A percentile compares a stretch with the other conserved stretches of the same genome.
These are phyloP conservation scores for Puccinia horiana DNA, from an alignment of 1,284 basidiomycete species.

Conservation along the genomic window DNA sequence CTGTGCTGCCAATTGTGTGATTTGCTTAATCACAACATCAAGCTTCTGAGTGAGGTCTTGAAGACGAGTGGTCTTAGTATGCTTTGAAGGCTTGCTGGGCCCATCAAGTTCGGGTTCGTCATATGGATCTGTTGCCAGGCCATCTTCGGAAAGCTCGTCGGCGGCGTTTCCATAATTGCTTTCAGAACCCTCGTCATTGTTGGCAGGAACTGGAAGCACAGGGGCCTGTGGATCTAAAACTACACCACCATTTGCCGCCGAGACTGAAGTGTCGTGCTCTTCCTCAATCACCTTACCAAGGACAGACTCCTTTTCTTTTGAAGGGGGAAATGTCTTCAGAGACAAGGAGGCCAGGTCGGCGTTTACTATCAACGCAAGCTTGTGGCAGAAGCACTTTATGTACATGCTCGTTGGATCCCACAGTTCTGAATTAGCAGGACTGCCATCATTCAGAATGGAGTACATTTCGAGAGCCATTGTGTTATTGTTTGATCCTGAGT, in stretches of 20 bases:
- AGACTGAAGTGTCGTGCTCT: background rate
- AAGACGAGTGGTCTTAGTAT: too few species aligned
- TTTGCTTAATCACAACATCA: slow-evolving; percentile 1
- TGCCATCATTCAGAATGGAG: background rate
- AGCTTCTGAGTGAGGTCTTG: background rate
- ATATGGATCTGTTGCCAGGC: background rate
- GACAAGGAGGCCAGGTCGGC: background rate
- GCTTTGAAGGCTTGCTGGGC: background rate
- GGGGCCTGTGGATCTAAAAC: too few species aligned
- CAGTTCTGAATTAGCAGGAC: background rate
- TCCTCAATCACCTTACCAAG: background rate
- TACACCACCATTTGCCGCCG: background rate
- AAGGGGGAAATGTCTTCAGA: background rate
- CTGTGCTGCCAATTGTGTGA: background rate
- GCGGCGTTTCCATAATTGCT: background rate
- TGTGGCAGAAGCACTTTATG: background rate
- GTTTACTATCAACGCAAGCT: background rate
- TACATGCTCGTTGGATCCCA: background rate
- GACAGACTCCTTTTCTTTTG: background rate
- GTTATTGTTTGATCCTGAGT: too few species aligned
- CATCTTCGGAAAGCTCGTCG: background rate
- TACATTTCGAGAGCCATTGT: too few species aligned
- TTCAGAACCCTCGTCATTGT: too few species aligned
- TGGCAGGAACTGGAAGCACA: too few species aligned
- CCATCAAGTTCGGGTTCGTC: background rate